phyloP scores from a whole-genome alignment of 495 filamentous ascomycete species.

The Aspergillus taichungensis region DNA sequence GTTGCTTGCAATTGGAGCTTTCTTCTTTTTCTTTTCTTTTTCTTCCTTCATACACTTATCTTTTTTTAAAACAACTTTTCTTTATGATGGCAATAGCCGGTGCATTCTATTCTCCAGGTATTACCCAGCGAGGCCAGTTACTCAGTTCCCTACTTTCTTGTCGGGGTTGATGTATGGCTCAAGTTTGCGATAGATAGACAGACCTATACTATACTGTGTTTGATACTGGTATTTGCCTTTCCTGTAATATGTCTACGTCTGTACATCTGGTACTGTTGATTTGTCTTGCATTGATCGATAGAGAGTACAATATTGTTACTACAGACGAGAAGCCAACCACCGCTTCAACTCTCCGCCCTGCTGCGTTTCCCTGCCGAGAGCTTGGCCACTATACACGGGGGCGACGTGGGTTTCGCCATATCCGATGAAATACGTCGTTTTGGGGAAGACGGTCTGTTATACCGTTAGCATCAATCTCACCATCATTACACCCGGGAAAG shows the following conservation, averaged over 20 bases:
- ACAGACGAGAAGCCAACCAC: slow-evolving; percentile 28
- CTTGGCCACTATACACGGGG: slow-evolving; percentile 17
- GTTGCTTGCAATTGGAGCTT: too few species aligned
- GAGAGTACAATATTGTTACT: neutral
- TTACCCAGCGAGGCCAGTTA: slow-evolving; percentile 7
- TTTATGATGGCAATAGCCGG: slow-evolving; percentile 9
- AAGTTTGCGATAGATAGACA: too few species aligned
- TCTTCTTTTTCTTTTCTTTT: slow-evolving; percentile 9
- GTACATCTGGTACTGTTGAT: too few species aligned
- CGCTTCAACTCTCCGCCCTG: slow-evolving; percentile 18
- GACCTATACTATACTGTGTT: too few species aligned
- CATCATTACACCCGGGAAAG: slow-evolving; percentile 1
- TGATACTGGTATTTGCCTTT: too few species aligned
- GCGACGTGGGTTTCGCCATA: slow-evolving; percentile 28
- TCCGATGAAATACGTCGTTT: slow-evolving; percentile 24
- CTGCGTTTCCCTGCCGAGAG: slow-evolving; percentile 15
- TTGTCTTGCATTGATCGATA: neutral
- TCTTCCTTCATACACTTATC: neutral
- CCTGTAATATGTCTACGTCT: too few species aligned
- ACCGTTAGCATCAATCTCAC: neutral
- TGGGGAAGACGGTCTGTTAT: slow-evolving; percentile 23
- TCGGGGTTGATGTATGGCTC: neutral
- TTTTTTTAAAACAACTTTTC: neutral
- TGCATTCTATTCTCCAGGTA: slow-evolving; percentile 9
- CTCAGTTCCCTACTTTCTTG: slow-evolving; percentile 1